Conservation (phyloP, 257 asterid species). For the Ehretia macrophylla region DNA sequence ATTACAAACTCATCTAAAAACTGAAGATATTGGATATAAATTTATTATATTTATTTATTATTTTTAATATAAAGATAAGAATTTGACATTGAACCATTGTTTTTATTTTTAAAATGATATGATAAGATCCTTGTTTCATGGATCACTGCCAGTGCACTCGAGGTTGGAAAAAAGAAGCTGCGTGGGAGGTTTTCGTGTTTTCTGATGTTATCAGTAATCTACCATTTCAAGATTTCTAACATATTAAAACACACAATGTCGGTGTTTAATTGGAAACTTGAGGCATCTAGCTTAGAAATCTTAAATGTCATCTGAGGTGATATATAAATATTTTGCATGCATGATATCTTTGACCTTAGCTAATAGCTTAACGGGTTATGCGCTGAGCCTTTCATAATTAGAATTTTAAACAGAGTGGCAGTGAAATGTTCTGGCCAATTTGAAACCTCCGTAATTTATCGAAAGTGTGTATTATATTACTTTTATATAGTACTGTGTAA, state of each 20-base stretch:
- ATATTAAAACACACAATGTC: slow-evolving; percentile 5
- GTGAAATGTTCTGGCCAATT: no score
- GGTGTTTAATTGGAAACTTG: slow-evolving; percentile 2
- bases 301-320: neutral
- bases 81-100: slow-evolving; percentile 11
- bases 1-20: no score
- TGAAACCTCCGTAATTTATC: no score
- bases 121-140: slow-evolving; percentile 64
- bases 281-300: neutral
- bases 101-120: slow-evolving; percentile 20
- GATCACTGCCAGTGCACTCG: slow-evolving; percentile 67
- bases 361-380: slow-evolving; percentile 19
- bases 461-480: no score
- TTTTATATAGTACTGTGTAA: no score
- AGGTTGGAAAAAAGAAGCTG: slow-evolving; percentile 20
- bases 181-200: neutral
- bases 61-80: no score
- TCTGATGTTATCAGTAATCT: slow-evolving; percentile 1
- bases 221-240: slow-evolving; percentile 11
- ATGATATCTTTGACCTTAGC: slow-evolving; percentile 16
- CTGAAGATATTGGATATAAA: no score
- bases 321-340: neutral
- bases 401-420: no score
- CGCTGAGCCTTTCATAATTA: no score
- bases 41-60: no score